phyloP scores from a whole-genome alignment of 2,329 filamentous ascomycete species.

The Diaporthe amygdali region DNA sequence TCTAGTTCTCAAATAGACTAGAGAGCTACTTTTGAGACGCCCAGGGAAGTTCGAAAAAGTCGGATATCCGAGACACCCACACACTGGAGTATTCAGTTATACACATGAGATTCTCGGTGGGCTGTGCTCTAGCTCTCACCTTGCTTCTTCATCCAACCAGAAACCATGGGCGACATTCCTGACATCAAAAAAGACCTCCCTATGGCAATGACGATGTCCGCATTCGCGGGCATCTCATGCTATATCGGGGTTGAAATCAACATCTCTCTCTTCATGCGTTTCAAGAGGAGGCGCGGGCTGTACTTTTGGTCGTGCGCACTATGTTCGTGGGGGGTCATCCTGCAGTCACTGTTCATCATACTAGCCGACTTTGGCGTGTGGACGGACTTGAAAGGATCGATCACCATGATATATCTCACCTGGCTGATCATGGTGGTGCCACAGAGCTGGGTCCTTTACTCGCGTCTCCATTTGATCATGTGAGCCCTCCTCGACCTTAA shows the following conservation, averaged over 20 bases:
- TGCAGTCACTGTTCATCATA: conserved; percentile 38
- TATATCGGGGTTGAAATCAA: conserved; percentile 39
- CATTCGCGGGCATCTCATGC: conserved; percentile 42
- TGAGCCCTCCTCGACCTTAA: conserved; percentile 8
- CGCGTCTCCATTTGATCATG: conserved; percentile 37
- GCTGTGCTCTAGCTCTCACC: background rate
- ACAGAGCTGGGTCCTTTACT: conserved; percentile 38
- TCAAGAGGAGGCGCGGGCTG: conserved; percentile 37
- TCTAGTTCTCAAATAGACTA: too few species aligned
- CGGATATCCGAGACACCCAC: background rate
- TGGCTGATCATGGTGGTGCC: conserved; percentile 39
- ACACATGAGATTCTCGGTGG: background rate
- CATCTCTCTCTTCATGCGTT: conserved; percentile 35
- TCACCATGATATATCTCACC: conserved; percentile 36
- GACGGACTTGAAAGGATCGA: background rate
- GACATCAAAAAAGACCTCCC: conserved; percentile 29
- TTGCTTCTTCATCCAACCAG: background rate
- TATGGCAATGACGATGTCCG: conserved; percentile 41
- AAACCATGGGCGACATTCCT: background rate
- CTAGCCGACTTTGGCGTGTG: conserved; percentile 37
- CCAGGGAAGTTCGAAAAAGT: too few species aligned
- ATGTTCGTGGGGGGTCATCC: conserved; percentile 35
- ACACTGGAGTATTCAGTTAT: background rate
- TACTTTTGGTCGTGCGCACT: conserved; percentile 40
- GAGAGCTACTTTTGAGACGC: too few species aligned